Percentiles rank a stretch among this genome's conserved stretches.
Conservation (phyloP, 345 rosid genomes). For the Sapria himalayana region DNA sequence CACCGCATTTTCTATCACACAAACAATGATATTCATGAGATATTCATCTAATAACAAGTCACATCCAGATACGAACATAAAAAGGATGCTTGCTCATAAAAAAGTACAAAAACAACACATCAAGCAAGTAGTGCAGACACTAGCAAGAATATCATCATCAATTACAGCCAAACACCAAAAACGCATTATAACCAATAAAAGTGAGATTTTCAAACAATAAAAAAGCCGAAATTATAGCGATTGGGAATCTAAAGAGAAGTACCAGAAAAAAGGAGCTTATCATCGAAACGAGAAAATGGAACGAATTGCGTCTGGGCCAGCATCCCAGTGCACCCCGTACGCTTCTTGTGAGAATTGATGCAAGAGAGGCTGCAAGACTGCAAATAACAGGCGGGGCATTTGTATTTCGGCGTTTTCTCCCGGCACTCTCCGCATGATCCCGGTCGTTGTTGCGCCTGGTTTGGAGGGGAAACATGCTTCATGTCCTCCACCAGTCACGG, state of each 20-base stretch:
- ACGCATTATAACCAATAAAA: too few relatives aligned
- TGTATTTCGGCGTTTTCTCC: slow-evolving; percentile 37
- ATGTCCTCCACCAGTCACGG: too few relatives aligned
- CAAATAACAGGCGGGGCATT: slow-evolving; percentile 65
- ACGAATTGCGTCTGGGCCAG: slow-evolving; percentile 28
- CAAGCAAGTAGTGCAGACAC: too few relatives aligned
- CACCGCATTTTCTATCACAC: too few relatives aligned
- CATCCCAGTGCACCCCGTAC: slow-evolving; percentile 58
- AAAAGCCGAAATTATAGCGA: background rate
- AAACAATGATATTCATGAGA: too few relatives aligned
- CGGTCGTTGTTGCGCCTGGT: background rate
- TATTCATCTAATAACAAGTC: too few relatives aligned
- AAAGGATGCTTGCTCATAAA: too few relatives aligned
- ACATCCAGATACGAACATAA: too few relatives aligned
- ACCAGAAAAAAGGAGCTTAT: slow-evolving; percentile 63
- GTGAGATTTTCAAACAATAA: background rate
- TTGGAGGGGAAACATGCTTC: too few relatives aligned
- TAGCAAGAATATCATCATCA: background rate
- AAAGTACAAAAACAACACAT: too few relatives aligned
- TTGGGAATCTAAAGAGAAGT: background rate
- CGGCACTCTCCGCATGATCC: slow-evolving; percentile 44
- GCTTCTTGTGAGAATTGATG: slow-evolving; percentile 66
- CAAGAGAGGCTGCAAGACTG: slow-evolving; percentile 67
- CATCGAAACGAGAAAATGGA: slow-evolving; percentile 50
- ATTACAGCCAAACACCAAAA: background rate